Percentiles rank a stretch among this genome's conserved stretches.
phyloP scores from a whole-genome alignment of 179 eudicot species.

The Beta corolliflora region DNA sequence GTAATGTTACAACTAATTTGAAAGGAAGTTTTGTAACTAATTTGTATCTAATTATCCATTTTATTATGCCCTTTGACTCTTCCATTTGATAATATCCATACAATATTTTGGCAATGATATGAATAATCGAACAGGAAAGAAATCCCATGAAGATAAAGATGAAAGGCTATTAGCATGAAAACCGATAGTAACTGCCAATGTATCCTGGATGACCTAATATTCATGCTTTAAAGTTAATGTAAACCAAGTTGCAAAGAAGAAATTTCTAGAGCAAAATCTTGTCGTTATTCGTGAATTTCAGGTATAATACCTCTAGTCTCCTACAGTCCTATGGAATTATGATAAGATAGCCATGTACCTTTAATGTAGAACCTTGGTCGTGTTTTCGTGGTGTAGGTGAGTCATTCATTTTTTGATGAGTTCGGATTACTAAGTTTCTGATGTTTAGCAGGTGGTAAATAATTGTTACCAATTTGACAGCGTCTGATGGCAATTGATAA shows the following conservation, averaged over 20 bases:
- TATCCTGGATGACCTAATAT: neutral
- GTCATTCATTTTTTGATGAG: no score
- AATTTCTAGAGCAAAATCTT: neutral
- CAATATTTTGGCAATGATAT: neutral
- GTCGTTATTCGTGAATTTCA: neutral
- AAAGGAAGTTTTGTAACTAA: no score
- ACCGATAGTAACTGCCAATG: neutral
- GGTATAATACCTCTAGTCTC: no score
- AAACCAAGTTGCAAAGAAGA: no score
- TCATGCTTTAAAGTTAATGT: no score
- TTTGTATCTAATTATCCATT: neutral
- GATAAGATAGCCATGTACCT: neutral
- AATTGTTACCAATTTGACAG: neutral
- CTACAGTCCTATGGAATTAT: neutral
- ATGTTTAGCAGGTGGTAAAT: conserved; percentile 7
- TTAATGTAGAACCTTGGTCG: neutral
- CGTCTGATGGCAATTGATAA: conserved; percentile 37
- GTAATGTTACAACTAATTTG: no score
- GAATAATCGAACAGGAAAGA: neutral
- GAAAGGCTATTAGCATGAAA: neutral
- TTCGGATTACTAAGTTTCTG: neutral
- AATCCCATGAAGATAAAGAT: neutral
- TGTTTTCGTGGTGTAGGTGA: neutral
- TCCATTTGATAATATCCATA: neutral
- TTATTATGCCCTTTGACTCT: neutral